A percentile compares a stretch with the other conserved stretches of the same genome.
Evolutionary conservation across 768 basidiomycete species (phyloP).

Genomic region (Leccinellum rugosiceps): DNA sequence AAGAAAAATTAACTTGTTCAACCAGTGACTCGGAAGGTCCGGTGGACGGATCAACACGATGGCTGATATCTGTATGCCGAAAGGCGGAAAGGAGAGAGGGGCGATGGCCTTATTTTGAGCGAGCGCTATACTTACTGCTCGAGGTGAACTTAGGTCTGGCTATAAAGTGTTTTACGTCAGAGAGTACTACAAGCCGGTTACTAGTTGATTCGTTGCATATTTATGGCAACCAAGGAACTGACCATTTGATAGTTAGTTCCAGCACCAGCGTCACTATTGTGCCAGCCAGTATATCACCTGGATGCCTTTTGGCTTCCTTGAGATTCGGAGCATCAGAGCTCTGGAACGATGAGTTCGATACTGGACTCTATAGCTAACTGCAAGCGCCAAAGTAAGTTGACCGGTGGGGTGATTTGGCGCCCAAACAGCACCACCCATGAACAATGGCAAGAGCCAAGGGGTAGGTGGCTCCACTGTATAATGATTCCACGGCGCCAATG

Average conservation of each 20-base stretch:
- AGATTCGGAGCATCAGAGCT: constrained; percentile 42
- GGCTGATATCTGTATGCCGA: constrained; percentile 61
- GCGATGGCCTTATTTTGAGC: constrained; percentile 40
- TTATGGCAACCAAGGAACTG: constrained; percentile 59
- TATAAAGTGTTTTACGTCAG: constrained; percentile 15
- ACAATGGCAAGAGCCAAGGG: constrained; percentile 51
- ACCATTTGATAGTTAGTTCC: constrained; percentile 65
- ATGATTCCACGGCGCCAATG: constrained; percentile 55
- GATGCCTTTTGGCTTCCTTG: constrained; percentile 60
- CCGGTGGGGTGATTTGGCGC: too few species aligned
- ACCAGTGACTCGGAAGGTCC: constrained; percentile 42
- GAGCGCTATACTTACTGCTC: background rate
- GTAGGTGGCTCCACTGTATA: constrained; percentile 51
- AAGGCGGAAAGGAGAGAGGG: constrained; percentile 36
- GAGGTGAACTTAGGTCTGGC: background rate
- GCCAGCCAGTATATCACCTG: constrained; percentile 62
- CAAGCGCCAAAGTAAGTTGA: constrained; percentile 35
- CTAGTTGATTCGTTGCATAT: constrained; percentile 31
- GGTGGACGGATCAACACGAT: constrained; percentile 68
- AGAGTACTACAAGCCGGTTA: too few species aligned
- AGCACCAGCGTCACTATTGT: constrained; percentile 64
- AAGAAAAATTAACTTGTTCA: constrained; percentile 15
- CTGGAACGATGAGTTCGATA: constrained; percentile 47
- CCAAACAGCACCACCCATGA: too few species aligned
- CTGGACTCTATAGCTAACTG: constrained; percentile 53